Base-by-base conservation (phyloP, 257 asterid species). In the Penstemon davidsonii region DNA sequence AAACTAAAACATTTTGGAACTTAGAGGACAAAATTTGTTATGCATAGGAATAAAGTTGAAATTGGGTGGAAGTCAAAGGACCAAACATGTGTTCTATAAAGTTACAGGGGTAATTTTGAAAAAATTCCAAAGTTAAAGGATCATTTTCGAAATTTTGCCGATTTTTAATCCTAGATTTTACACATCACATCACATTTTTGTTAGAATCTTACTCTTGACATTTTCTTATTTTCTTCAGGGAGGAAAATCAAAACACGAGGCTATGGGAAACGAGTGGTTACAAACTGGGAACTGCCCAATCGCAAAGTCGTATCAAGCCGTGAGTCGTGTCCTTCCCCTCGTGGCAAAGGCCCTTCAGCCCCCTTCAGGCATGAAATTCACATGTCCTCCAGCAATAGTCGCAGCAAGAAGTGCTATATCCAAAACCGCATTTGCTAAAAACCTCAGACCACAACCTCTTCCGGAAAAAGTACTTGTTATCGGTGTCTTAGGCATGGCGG, bases 221-320 rank as follows among this genome's bases (percentile, higher is more conserved):
- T 39, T 40, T 18, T 6, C 9, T 60, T 57, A 68, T 60, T 53
- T 73, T 25, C 33, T 69, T 78, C 83, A 92, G 98, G 90, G 83
- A 62, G 85, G 75, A 45, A 75, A 77, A 37, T 75, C 87, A 7
- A 71, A 82, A 38, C 98, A 92, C 4, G 98, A 89, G 78, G 88
- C 97, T 11, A 65, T 80, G 74, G 74, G 96, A 78, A 69, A 86
- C 4, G 96, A 90, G 76, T 92, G 98, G 98, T 74, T 92, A 64
- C 86, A 90, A 68, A 86, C 52, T 12, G 98, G 98, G 40, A 86
- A 85, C 55, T 92, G 98, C 79, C 98, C 98, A 5, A 86, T 92
- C 50, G 98, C 98, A 3, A 92, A 89, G 82, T 92, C 98, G 4
- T 89, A 80, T 64, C 84, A 97, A 36, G 96, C 98, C 18, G 86